Conservation (phyloP, 768 basidiomycete genomes). For the Astraeus odoratus region DNA sequence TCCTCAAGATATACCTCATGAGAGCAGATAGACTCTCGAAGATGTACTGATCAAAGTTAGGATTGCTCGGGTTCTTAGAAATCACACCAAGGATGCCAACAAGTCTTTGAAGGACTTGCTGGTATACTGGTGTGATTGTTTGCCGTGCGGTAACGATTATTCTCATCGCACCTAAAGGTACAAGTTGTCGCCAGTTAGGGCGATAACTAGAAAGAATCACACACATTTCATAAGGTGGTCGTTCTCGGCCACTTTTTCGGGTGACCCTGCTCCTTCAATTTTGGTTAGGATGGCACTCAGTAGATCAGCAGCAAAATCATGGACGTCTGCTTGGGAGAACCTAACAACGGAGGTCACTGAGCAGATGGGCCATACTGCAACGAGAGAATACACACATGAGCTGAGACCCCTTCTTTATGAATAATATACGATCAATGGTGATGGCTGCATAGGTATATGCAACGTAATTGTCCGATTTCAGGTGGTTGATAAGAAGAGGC, state of each 20-base stretch:
- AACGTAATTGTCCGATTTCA: conserved; percentile 81
- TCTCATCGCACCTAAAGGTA: conserved; percentile 75
- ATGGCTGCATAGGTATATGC: conserved; percentile 96
- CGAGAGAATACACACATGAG: conserved; percentile 52
- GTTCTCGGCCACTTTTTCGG: conserved; percentile 94
- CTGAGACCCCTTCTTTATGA: conserved; percentile 74
- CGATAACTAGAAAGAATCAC: conserved; percentile 16
- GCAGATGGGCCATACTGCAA: not conserved
- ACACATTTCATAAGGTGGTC: conserved; percentile 97
- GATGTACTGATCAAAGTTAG: conserved; percentile 94
- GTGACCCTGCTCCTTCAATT: conserved; percentile 70
- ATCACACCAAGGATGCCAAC: conserved; percentile 82
- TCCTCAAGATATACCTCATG: conserved; percentile 52
- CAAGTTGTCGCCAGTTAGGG: not conserved
- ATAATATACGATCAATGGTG: conserved; percentile 92
- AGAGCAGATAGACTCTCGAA: conserved; percentile 96
- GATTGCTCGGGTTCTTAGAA: conserved; percentile 95
- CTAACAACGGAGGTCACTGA: conserved; percentile 33
- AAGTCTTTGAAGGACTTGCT: conserved; percentile 60
- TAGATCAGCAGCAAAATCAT: conserved; percentile 71
- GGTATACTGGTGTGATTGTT: conserved; percentile 61
- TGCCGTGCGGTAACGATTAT: conserved; percentile 87
- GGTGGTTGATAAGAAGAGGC: conserved; percentile 77
- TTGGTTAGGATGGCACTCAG: conserved; percentile 67
- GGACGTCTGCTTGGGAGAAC: conserved; percentile 83